Evolutionary conservation across 2,329 filamentous ascomycete species (phyloP), one percentile per base, ranked within the genome.

Genomic region (Exophiala sideris): DNA sequence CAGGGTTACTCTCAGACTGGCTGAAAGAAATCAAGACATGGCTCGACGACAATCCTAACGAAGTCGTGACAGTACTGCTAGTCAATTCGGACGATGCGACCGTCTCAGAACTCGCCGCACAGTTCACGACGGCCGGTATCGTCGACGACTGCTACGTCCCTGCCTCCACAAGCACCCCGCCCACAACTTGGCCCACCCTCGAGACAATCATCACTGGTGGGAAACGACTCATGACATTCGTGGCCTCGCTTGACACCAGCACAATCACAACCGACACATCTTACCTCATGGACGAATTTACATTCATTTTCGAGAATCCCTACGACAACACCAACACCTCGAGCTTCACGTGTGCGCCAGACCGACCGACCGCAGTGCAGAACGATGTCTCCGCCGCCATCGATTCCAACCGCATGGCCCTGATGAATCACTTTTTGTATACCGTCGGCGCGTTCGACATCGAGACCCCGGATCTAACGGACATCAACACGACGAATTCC

Each of bases 381-480:
- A 78, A 78, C 45, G 65, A 78, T 12, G 64, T 75, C 1, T 56
- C 67, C 3, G 58, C 67, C 1, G 87, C 86, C 1, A 66, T 87
- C 21, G 66, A 74, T 0, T 76, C 77, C 1, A 80, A 81, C 62
- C 79, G 83, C 63, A 78, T 94, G 68, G 83, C 88, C 21, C 75
- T 94, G 8, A 79, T 89, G 74, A 94, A 94, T 76, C 89, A 94
- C 73, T 92, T 94, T 75, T 79, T 87, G 49, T 73, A 77, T 53
- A 71, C 67, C 4, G 66, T 83, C 18, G 67, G 74, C n/a, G 47
- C 57, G 1, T 68, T 76, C 14, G 76, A 75, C 55, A 80, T 89
- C 63, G 71, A 81, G 59, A 73, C 83, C 38, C 86, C 87, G 2
- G 80, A 87, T 61, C 74, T 79, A n/a, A 76, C 73, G 58, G 75